Conservation (phyloP, 345 rosid species). For the Geranium rotundifolium region DNA sequence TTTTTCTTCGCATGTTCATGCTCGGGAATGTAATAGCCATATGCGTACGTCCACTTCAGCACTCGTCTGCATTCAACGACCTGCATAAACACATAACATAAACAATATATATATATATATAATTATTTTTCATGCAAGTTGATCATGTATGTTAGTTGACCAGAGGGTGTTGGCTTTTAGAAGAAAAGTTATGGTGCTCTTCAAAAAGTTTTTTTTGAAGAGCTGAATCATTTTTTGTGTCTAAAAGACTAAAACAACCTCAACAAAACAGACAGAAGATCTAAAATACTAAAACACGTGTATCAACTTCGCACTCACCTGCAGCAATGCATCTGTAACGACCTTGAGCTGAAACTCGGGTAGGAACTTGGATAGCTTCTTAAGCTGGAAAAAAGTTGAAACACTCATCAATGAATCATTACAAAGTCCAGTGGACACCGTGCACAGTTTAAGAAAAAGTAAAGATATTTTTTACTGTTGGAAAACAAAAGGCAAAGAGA, state of each 20-base stretch:
- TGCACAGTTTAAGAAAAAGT: background rate
- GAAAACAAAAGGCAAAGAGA: background rate
- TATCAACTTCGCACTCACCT: conserved; percentile 35
- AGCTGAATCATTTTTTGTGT: too few relatives aligned
- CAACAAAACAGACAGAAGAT: too few relatives aligned
- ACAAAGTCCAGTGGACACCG: background rate
- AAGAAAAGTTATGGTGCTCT: too few relatives aligned
- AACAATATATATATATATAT: too few relatives aligned
- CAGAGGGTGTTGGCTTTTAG: too few relatives aligned
- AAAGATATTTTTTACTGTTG: background rate
- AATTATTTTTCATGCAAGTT: too few relatives aligned
- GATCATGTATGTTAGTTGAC: too few relatives aligned
- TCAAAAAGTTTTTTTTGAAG: too few relatives aligned
- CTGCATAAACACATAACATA: conserved; percentile 24
- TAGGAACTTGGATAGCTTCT: conserved; percentile 63
- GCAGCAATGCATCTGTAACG: conserved; percentile 93
- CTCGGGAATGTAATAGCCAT: conserved; percentile 89
- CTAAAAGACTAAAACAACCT: too few relatives aligned
- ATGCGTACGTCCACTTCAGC: conserved; percentile 95
- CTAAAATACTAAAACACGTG: too few relatives aligned
- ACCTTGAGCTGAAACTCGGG: conserved; percentile 94
- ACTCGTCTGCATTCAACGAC: conserved; percentile 95
- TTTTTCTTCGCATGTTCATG: conserved; percentile 72
- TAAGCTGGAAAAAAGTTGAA: conserved; percentile 40
- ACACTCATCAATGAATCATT: background rate